Percentiles rank a stretch among this genome's conserved stretches.
These are phyloP conservation scores for Clarireedia homoeocarpa DNA, from an alignment of 2,329 filamentous ascomycete species.

Conservation along the genomic window DNA sequence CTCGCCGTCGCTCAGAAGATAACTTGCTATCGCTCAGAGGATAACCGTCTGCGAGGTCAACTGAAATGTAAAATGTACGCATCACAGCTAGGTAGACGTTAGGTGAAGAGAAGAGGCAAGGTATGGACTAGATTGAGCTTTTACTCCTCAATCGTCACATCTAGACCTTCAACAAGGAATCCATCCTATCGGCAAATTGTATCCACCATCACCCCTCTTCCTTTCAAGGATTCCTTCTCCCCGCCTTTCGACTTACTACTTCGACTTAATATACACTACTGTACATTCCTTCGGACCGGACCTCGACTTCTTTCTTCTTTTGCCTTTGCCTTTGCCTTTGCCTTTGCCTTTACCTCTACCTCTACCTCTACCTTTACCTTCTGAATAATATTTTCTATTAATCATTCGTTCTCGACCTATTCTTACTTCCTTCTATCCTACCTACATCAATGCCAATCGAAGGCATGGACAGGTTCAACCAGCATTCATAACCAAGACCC, in stretches of 20 bases:
- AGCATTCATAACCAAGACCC: too few relatives aligned
- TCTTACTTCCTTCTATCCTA: constrained; percentile 18
- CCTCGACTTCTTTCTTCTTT: too few relatives aligned
- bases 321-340: too few relatives aligned
- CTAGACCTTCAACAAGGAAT: neutral
- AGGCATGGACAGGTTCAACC: neutral
- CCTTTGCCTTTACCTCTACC: too few relatives aligned
- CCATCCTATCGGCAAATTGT: neutral
- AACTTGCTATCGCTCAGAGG: too few relatives aligned
- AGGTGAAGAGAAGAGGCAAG: too few relatives aligned
- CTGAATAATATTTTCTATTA: too few relatives aligned
- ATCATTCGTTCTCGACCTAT: constrained; percentile 4
- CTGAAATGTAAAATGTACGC: neutral
- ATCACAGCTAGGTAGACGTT: neutral
- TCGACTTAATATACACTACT: neutral
- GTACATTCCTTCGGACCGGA: too few relatives aligned
- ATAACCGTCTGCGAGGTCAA: too few relatives aligned
- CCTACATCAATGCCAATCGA: constrained; percentile 9
- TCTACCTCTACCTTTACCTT: too few relatives aligned
- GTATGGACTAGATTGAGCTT: too few relatives aligned
- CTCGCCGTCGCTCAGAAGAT: too few relatives aligned
- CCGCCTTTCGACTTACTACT: neutral
- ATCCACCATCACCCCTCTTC: neutral
- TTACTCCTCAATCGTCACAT: neutral
- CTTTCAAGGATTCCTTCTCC: neutral